Base-by-base conservation (phyloP, 179 eudicot genomes). In the Corrigiola litoralis region DNA sequence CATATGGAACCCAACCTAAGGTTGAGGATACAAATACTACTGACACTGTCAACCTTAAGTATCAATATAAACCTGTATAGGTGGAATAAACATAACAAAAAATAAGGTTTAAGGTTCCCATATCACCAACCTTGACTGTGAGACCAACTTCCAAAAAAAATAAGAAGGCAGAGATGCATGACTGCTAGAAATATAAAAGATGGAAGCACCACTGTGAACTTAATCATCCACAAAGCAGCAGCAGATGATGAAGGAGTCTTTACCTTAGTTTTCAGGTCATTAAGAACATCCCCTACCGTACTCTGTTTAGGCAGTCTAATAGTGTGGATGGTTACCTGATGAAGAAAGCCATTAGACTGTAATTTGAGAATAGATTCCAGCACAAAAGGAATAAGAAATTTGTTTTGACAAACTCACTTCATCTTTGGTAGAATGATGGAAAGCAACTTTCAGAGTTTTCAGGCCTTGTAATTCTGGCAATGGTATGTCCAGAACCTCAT, bases 401-500 rank as follows among this genome's bases (percentile, higher is more conserved):
- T 2, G 12, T 25, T 21, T 21, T 17, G 6, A 34, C 25, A 32
- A 21, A 75, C 86, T 75, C 70, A 82, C 96, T 68, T 86, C 96
- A 72, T 86, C 89, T 67, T 81, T 86, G 18, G 85, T 75, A 41
- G 84, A 66, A 78, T 84, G 86, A 65, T 81, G 88, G 73, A 82
- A 89, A 63, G 96, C 90, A 70, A 86, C 90, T 82, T 83, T 89
- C 52, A 89, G 58, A 1, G 92, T 84, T 72, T 87, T 89, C 67
- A 89, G 61, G 53, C 92, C 92, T 84, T 89, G 90, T 63, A 84
- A 73, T 76, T 89, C 96, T n/a, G 90, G 92, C 76, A 89, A 77
- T 33, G 96, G 96, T 50, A 89, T 86, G 76, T 84, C 96, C 85
- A 86, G 65, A 61, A 89, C 87, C 77, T 89, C 96, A 74, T 89